Evolutionary conservation across 257 asterid genomes (phyloP).

Genomic region (Nicotiana otophora): DNA sequence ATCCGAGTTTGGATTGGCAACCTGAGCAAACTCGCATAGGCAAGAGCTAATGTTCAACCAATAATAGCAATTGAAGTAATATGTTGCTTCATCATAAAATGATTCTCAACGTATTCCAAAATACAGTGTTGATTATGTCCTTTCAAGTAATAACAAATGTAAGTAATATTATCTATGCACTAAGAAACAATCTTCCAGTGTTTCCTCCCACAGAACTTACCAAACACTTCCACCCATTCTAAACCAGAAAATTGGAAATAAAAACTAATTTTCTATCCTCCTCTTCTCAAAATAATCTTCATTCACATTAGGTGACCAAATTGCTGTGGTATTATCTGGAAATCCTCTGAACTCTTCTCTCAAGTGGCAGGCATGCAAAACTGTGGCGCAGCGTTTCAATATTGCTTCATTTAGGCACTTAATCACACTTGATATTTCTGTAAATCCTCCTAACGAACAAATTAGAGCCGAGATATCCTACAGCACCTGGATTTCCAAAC

Average conservation of each 20-base stretch:
- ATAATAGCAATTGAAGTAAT: background rate
- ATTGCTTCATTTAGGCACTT: background rate
- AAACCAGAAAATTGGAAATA: background rate
- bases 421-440: slow-evolving; percentile 50
- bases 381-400: background rate
- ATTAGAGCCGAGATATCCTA: slow-evolving; percentile 44
- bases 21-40: too few relatives aligned
- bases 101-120: background rate
- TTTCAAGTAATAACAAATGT: background rate
- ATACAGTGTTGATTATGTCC: background rate
- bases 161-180: background rate
- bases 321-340: slow-evolving; percentile 1
- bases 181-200: background rate
- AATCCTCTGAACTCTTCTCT: background rate
- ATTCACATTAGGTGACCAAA: background rate
- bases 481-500: slow-evolving; percentile 32
- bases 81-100: background rate
- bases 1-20: too few relatives aligned
- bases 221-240: slow-evolving; percentile 1
- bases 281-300: slow-evolving; percentile 7
- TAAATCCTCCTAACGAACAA: slow-evolving; percentile 45
- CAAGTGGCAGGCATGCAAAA: background rate
- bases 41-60: too few relatives aligned
- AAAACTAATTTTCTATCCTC: background rate
- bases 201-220: background rate